Base-by-base conservation (phyloP, 176 grass and related monocot genomes). In the bread wheat (Triticum aestivum) region DNA sequence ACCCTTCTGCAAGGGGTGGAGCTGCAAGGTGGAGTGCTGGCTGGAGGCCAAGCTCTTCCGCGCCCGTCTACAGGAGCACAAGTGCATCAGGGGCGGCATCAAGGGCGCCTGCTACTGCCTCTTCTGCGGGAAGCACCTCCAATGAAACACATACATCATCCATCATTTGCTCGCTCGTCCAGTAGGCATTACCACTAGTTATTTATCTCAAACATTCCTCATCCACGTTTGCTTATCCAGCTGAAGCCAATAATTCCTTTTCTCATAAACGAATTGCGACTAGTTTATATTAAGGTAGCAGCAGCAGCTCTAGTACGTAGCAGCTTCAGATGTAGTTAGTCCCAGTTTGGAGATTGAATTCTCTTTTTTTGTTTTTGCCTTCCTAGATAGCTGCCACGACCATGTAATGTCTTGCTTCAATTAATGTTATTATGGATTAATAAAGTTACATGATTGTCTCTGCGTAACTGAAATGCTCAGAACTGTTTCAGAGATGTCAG, bases 11-110 rank as follows among this genome's bases (percentile, higher is more conserved):
- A 77, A 65, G 49, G 83, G 14, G 34, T 85, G 83, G 83, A 77
- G 64, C 61, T 85, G 83, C 61, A 68, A 85, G 73, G 29, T 62
- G 1, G 83, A 85, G 62, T 85, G 83, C 45, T 85, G 83, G 83
- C 8, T 66, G 11, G 83, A 85, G 83, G 39, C 73, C 2, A 77
- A 77, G 49, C 6, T 54, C 5, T 10, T 67, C 10, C 37, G 9
- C 21, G 44, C 83, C 61, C 14, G 3, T 5, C 27, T 85, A 14
- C 5, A 51, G 73, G 83, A 66, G 7, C 73, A 54, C 83, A 37
- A 23, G 42, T 85, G 83, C 23, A 54, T 51, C 13, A 67, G 35
- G 49, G 79, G 79, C 15, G 79, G 79, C 42, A 59, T 38, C 30
- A 54, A 72, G 32, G 66, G 66, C 47, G 24, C 1, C 6, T 82